Evolutionary conservation across 192 early-diverging fungal genomes (phyloP).

Genomic region (Gamsiella multidivaricata): DNA sequence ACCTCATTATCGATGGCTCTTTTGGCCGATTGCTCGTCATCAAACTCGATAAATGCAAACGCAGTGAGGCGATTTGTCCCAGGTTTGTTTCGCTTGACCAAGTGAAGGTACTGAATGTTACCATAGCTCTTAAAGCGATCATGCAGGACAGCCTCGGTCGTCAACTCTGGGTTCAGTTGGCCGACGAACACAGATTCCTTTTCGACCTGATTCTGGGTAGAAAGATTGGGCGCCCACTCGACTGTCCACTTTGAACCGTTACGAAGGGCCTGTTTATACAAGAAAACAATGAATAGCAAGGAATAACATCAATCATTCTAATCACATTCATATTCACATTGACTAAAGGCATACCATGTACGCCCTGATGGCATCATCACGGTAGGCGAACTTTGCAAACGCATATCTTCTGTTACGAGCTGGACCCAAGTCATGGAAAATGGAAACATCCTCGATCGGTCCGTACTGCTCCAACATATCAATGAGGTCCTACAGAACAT

Average conservation of each 20-base stretch:
- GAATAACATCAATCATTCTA: not conserved
- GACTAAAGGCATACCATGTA: constrained; percentile 57
- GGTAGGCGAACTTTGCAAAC: constrained; percentile 76
- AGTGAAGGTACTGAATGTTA: constrained; percentile 55
- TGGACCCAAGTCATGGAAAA: constrained; percentile 59
- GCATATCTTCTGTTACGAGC: constrained; percentile 61
- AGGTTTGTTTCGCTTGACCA: constrained; percentile 59
- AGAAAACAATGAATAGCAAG: not conserved
- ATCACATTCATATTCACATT: not conserved
- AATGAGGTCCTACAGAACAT: constrained; percentile 47
- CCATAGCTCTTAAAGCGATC: constrained; percentile 70
- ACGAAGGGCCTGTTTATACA: constrained; percentile 48
- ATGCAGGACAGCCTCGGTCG: constrained; percentile 60
- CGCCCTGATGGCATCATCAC: constrained; percentile 79
- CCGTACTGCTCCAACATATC: constrained; percentile 63
- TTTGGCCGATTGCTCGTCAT: constrained; percentile 56
- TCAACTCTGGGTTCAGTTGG: constrained; percentile 62
- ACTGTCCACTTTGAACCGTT: constrained; percentile 56
- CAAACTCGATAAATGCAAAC: constrained; percentile 76
- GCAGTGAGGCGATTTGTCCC: constrained; percentile 48
- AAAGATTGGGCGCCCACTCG: constrained; percentile 71
- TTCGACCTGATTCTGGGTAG: constrained; percentile 63
- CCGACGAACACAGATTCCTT: constrained; percentile 72
- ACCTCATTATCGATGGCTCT: constrained; percentile 67
- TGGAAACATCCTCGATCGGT: constrained; percentile 70